Conservation (phyloP, 78 protist genomes). For the Guillardia theta region DNA sequence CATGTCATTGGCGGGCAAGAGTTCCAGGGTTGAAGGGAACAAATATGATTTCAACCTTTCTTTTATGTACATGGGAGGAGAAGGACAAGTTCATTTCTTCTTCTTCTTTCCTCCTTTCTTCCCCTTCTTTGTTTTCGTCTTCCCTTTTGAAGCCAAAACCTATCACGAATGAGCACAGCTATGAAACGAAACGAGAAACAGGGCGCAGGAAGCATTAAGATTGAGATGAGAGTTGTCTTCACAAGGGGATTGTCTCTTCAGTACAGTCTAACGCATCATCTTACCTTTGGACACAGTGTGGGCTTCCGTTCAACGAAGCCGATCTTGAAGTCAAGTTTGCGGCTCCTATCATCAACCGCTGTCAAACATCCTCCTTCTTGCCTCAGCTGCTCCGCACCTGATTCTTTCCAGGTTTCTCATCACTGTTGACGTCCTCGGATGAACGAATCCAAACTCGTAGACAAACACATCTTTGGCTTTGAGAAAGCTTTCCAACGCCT, state of each 20-base stretch:
- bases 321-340: background rate
- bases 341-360: background rate
- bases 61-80: too few relatives aligned
- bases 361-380: background rate
- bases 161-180: background rate
- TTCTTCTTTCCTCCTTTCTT: background rate
- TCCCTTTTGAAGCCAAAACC: background rate
- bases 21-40: too few relatives aligned
- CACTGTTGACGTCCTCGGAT: background rate
- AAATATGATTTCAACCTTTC: too few relatives aligned
- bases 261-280: background rate
- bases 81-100: background rate
- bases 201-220: background rate
- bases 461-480: background rate
- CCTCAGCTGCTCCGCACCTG: background rate
- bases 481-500: background rate
- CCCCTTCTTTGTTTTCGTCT: background rate
- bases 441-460: background rate
- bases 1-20: too few relatives aligned
- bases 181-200: background rate
- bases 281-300: background rate
- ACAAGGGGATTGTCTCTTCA: too few relatives aligned
- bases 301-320: background rate
- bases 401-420: background rate
- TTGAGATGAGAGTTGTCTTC: background rate